A percentile compares a stretch with the other conserved stretches of the same genome.
Conservation (phyloP, 2,329 filamentous ascomycete genomes). For the Gremmenia infestans region DNA sequence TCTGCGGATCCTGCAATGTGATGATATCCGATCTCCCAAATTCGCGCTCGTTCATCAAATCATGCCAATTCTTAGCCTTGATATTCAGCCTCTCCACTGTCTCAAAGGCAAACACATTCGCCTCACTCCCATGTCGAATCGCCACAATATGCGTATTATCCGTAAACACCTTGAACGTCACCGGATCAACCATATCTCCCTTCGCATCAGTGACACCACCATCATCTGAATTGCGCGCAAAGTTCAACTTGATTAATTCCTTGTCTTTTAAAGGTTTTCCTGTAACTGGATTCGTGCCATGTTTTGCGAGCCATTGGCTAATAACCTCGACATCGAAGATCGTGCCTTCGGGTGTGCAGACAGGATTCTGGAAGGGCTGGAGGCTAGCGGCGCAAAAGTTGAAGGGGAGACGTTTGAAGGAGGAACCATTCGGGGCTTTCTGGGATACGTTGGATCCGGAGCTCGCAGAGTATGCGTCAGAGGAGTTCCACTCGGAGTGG, state of each 20-base stretch:
- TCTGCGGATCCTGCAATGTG: constrained; percentile 92
- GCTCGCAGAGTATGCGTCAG: constrained; percentile 81
- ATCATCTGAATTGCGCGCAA: constrained; percentile 79
- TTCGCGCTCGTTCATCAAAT: constrained; percentile 80
- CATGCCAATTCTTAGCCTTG: constrained; percentile 93
- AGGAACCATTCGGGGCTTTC: constrained; percentile 50
- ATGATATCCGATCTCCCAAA: constrained; percentile 92
- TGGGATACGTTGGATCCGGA: constrained; percentile 64
- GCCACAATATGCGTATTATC: constrained; percentile 97
- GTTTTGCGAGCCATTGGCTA: constrained; percentile 86
- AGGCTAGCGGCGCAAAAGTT: constrained; percentile 97
- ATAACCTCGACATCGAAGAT: constrained; percentile 97
- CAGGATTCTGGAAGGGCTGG: constrained; percentile 90
- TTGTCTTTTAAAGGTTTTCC: constrained; percentile 72
- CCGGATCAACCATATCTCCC: constrained; percentile 88
- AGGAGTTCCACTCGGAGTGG: constrained; percentile 94
- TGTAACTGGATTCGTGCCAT: constrained; percentile 85
- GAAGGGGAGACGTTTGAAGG: constrained; percentile 88
- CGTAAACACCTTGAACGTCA: constrained; percentile 96
- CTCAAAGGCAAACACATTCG: constrained; percentile 95
- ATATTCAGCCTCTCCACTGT: constrained; percentile 94
- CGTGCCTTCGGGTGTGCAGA: constrained; percentile 81
- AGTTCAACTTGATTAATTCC: constrained; percentile 86
- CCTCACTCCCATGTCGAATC: constrained; percentile 70
- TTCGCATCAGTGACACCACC: constrained; percentile 49